phyloP scores from a whole-genome alignment of 108 stramenopile genomes.

The Conticribra guillardii region DNA sequence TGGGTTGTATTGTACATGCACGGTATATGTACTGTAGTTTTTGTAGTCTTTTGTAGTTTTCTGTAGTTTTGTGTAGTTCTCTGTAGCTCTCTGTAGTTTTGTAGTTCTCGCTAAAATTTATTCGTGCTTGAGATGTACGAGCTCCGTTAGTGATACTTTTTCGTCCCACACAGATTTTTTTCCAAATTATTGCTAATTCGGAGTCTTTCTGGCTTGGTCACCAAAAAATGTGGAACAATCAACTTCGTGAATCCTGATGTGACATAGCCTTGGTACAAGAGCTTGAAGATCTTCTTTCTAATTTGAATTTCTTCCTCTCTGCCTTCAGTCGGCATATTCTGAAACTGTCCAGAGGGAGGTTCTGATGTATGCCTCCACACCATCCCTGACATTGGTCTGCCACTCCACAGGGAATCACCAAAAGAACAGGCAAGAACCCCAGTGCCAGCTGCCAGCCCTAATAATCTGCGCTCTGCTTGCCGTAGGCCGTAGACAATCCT shows the following conservation, averaged over 20 bases:
- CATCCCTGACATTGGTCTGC: conserved; percentile 4
- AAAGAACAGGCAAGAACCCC: conserved; percentile 8
- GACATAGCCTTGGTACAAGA: not conserved
- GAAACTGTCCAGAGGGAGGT: not conserved
- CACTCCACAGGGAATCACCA: conserved; percentile 5
- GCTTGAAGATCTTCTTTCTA: conserved; percentile 3
- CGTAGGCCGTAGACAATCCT: not conserved
- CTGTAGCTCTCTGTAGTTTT: too few species aligned
- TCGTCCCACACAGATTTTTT: too few species aligned
- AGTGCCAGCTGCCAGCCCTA: conserved; percentile 10
- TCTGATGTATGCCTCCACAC: conserved; percentile 3
- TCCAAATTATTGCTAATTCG: too few species aligned
- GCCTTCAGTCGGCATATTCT: not conserved
- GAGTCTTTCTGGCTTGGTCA: not conserved
- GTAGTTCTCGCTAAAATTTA: too few species aligned
- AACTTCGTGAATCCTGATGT: not conserved
- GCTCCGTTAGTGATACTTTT: too few species aligned
- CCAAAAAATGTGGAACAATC: not conserved
- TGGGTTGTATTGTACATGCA: too few species aligned
- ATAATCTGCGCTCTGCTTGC: not conserved
- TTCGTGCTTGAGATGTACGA: too few species aligned
- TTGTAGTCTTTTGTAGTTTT: too few species aligned
- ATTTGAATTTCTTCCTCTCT: not conserved
- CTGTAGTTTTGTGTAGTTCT: too few species aligned
- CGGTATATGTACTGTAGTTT: too few species aligned